A percentile compares a stretch with the other conserved stretches of the same genome.
These are phyloP conservation scores for Penicillium longicatenatum DNA, from an alignment of 495 filamentous ascomycete species.

Conservation along the genomic window DNA sequence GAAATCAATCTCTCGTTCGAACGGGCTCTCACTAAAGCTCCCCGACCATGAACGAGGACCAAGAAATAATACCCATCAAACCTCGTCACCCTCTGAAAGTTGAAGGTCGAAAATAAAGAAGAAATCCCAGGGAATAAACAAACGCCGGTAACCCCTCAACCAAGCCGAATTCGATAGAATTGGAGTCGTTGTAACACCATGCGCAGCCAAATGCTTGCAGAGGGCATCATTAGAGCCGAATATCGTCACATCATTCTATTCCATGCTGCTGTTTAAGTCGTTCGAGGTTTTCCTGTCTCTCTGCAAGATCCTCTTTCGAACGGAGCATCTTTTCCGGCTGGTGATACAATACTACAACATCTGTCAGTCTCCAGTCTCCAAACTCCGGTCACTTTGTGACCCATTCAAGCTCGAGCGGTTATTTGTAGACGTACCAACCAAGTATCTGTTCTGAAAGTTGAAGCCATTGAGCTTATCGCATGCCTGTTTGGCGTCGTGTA, in stretches of 20 bases:
- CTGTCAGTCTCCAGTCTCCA: neutral
- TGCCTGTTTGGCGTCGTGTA: slow-evolving; percentile 97
- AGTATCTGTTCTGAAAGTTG: slow-evolving; percentile 99
- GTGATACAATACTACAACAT: slow-evolving; percentile 84
- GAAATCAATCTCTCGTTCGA: slow-evolving; percentile 11
- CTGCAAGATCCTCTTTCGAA: slow-evolving; percentile 90
- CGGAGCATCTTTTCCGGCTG: slow-evolving; percentile 96
- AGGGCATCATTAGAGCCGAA: slow-evolving; percentile 39
- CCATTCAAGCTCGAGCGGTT: neutral
- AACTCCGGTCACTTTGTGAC: slow-evolving; percentile 8
- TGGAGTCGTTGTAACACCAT: slow-evolving; percentile 35
- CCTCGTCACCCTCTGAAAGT: slow-evolving; percentile 16
- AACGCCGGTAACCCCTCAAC: slow-evolving; percentile 42
- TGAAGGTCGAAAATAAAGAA: slow-evolving; percentile 7
- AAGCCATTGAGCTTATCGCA: slow-evolving; percentile 99
- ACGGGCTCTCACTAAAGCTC: slow-evolving; percentile 10
- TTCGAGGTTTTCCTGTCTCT: slow-evolving; percentile 96
- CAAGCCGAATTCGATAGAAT: slow-evolving; percentile 39
- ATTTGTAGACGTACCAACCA: slow-evolving; percentile 75
- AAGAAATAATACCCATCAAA: slow-evolving; percentile 12
- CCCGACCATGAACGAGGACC: slow-evolving; percentile 1
- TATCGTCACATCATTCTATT: slow-evolving; percentile 77
- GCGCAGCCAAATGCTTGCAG: slow-evolving; percentile 44
- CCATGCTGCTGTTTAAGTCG: slow-evolving; percentile 96
- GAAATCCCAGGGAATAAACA: slow-evolving; percentile 32